A percentile compares a stretch with the other conserved stretches of the same genome.
Evolutionary conservation across 345 rosid species (phyloP).

Genomic region (Laguncularia racemosa): DNA sequence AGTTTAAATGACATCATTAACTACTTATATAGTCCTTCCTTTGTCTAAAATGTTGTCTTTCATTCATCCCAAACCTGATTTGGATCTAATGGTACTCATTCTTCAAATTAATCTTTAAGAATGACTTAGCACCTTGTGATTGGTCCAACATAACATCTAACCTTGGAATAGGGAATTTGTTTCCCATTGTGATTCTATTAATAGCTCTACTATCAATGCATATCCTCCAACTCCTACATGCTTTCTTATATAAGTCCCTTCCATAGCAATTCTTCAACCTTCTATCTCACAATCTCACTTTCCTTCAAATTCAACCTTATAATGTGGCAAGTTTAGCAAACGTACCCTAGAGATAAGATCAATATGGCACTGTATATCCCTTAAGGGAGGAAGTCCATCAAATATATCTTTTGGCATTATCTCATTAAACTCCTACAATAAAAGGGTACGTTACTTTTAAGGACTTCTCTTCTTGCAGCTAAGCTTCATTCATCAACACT

Average conservation of each 20-base stretch:
- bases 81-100: background rate
- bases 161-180: too few species aligned
- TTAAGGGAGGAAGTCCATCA: background rate
- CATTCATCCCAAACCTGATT: background rate
- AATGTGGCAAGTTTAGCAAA: background rate
- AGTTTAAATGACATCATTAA: background rate
- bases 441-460: background rate
- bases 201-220: background rate
- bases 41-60: background rate
- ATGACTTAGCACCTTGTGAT: too few species aligned
- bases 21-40: background rate
- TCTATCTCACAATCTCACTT: background rate
- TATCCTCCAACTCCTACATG: background rate
- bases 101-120: too few species aligned
- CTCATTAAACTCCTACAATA: background rate
- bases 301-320: background rate
- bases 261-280: background rate
- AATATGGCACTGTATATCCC: constrained; percentile 1
- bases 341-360: background rate
- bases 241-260: background rate
- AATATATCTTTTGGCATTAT: too few species aligned
- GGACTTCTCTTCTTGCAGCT: background rate
- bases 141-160: too few species aligned
- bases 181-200: background rate
- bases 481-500: too few species aligned